These are phyloP conservation scores for Ampelomyces quisqualis DNA, from an alignment of 2,329 filamentous ascomycete species.

Conservation along the genomic window DNA sequence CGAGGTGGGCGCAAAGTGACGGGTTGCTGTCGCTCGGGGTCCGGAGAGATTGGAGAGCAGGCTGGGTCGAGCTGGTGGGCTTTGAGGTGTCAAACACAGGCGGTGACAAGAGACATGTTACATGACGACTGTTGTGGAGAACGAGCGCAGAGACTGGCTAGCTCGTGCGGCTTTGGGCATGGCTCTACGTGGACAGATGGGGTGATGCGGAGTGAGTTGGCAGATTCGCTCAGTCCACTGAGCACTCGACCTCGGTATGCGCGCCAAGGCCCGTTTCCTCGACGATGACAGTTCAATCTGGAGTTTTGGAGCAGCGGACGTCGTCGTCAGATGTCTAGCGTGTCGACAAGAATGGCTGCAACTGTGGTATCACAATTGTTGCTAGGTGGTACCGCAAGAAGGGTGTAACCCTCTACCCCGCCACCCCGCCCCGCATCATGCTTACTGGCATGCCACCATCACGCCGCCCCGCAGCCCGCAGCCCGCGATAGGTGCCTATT, in stretches of 20 bases:
- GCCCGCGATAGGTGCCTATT: too few relatives aligned
- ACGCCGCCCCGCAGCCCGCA: too few relatives aligned
- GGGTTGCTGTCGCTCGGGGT: constrained; percentile 12
- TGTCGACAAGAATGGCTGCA: too few relatives aligned
- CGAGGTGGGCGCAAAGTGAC: constrained; percentile 6
- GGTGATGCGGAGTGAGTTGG: constrained; percentile 42
- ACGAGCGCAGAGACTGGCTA: constrained; percentile 31
- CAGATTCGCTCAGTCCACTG: constrained; percentile 35
- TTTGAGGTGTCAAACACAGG: constrained; percentile 32
- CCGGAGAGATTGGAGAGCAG: constrained; percentile 23
- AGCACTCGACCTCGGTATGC: constrained; percentile 15
- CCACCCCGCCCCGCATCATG: too few relatives aligned
- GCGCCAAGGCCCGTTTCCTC: constrained; percentile 12
- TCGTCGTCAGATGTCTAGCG: too few relatives aligned
- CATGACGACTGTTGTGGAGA: constrained; percentile 37
- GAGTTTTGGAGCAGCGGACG: neutral
- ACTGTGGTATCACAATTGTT: too few relatives aligned
- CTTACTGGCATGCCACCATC: too few relatives aligned
- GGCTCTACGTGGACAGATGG: constrained; percentile 26
- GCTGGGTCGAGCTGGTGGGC: constrained; percentile 22
- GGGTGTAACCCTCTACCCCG: too few relatives aligned
- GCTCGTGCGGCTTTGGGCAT: constrained; percentile 37
- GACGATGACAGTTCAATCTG: constrained; percentile 3
- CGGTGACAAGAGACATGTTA: constrained; percentile 43
- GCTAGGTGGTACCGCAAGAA: too few relatives aligned